Evolutionary conservation across 2,329 filamentous ascomycete genomes (phyloP).

Genomic region (Harringtonia aguacate): DNA sequence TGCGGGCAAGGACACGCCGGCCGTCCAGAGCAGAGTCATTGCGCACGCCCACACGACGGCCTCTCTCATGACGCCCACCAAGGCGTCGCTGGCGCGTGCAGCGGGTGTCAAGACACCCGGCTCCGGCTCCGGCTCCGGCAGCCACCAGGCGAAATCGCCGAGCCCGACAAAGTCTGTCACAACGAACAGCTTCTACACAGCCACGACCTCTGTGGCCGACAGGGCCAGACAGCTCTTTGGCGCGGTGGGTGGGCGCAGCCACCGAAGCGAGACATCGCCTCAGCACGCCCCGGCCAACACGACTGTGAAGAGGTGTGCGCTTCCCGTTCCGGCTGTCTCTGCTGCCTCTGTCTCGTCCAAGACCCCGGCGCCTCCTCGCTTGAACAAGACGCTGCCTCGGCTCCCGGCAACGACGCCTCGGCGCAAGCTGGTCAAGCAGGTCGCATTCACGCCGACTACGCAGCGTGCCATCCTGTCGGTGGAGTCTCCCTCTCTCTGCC

Average conservation of each 20-base stretch:
- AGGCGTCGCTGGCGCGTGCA: slow-evolving; percentile 56
- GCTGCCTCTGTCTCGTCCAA: slow-evolving; percentile 27
- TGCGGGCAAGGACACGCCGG: too few relatives aligned
- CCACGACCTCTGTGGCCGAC: slow-evolving; percentile 17
- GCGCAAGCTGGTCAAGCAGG: slow-evolving; percentile 57
- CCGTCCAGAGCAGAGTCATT: slow-evolving; percentile 14
- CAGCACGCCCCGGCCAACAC: background rate
- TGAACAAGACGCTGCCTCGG: slow-evolving; percentile 42
- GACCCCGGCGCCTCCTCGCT: slow-evolving; percentile 32
- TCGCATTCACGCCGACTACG: slow-evolving; percentile 68
- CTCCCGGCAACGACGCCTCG: slow-evolving; percentile 55
- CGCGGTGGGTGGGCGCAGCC: background rate
- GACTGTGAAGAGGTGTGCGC: slow-evolving; percentile 29
- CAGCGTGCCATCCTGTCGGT: slow-evolving; percentile 35
- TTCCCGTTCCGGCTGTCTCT: slow-evolving; percentile 31
- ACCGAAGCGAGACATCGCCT: background rate
- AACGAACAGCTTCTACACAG: slow-evolving; percentile 29
- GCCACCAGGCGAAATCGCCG: slow-evolving; percentile 15
- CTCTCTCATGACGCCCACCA: slow-evolving; percentile 67
- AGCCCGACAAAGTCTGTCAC: slow-evolving; percentile 45
- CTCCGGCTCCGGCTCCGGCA: slow-evolving; percentile 28
- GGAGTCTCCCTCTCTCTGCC: slow-evolving; percentile 46
- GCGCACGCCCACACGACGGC: slow-evolving; percentile 36
- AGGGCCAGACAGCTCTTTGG: slow-evolving; percentile 15
- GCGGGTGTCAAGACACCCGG: slow-evolving; percentile 39